These are phyloP conservation scores for Boletus patriciae DNA, from an alignment of 768 basidiomycete genomes.

Conservation along the genomic window DNA sequence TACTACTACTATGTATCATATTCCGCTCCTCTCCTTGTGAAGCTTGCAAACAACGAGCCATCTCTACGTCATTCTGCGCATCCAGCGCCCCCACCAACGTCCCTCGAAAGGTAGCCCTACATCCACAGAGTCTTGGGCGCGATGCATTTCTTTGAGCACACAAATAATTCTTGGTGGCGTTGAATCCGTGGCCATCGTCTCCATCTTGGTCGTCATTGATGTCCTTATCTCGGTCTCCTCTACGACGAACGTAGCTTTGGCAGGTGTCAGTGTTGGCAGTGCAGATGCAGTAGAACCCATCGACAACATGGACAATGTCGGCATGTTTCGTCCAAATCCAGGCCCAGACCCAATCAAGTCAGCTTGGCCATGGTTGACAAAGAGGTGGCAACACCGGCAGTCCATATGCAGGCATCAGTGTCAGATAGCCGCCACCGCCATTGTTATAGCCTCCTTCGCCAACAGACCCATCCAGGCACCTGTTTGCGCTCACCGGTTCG, in stretches of 20 bases:
- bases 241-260: conserved; percentile 5
- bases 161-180: background rate
- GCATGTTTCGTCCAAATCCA: background rate
- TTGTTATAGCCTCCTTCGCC: background rate
- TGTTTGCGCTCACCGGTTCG: no score
- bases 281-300: background rate
- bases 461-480: no score
- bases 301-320: background rate
- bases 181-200: background rate
- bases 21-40: conserved; percentile 17
- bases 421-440: background rate
- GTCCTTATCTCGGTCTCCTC: background rate
- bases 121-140: conserved; percentile 23
- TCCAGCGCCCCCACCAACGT: conserved; percentile 16
- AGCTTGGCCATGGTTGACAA: background rate
- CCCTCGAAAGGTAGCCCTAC: conserved; percentile 23
- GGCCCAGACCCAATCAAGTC: background rate
- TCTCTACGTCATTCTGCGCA: conserved; percentile 17
- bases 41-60: conserved; percentile 25
- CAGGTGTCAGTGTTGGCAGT: conserved; percentile 11
- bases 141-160: conserved; percentile 19
- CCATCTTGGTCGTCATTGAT: background rate
- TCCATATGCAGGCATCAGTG: conserved; percentile 8
- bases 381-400: background rate
- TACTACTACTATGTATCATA: no score